Base-by-base conservation (phyloP, 2,329 filamentous ascomycete species). In the Neofusicoccum ribis region DNA sequence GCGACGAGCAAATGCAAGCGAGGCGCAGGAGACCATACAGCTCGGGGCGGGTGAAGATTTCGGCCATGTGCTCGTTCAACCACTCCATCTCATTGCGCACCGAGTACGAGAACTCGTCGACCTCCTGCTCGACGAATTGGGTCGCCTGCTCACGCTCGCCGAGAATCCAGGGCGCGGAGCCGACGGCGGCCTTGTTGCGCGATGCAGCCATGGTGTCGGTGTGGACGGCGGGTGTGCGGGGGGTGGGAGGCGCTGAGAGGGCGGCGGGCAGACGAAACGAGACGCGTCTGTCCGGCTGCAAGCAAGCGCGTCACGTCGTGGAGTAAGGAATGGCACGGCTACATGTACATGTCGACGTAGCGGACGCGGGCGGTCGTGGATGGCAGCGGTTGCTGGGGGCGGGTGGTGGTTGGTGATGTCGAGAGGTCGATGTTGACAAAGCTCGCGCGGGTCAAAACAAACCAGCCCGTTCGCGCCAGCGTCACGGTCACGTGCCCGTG, bases 51-150 rank as follows among this genome's bases (percentile, higher is more conserved):
- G 89, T 90, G 76, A 98, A 96, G 73, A 99, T 92, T 68, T 96
- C 92, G 58, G 88, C 88, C 94, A 99, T 97, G 78, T 99, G 95
- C 80, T 98, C 95, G 74, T 99, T 98, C 72, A 99, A 83, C 95
- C 95, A 99, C 76, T 98, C 93, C 73, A 98, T 83, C 77, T 99
- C 95, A 79, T 98, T 96, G 66, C 91, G 88, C 68, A 92, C 93
- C 36, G 93, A 92, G 80, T 91, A 98, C 49, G 91, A 88, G 74
- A 98, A 96, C 80, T 99, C 96, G 70, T 98, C 94, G 63, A 91
- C 86, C 77, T 98, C 95, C 64, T 92, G 86, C 52, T 90, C 85
- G 15, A 91, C 86, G 68, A 97, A 88, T 69, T 91, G 86, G 63
- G 88, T 82, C 14, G 92, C 89, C 72, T 93, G 91, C 49, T 89